Conservation (phyloP, 352 stramenopile genomes). For the Saprolegnia parasitica region DNA sequence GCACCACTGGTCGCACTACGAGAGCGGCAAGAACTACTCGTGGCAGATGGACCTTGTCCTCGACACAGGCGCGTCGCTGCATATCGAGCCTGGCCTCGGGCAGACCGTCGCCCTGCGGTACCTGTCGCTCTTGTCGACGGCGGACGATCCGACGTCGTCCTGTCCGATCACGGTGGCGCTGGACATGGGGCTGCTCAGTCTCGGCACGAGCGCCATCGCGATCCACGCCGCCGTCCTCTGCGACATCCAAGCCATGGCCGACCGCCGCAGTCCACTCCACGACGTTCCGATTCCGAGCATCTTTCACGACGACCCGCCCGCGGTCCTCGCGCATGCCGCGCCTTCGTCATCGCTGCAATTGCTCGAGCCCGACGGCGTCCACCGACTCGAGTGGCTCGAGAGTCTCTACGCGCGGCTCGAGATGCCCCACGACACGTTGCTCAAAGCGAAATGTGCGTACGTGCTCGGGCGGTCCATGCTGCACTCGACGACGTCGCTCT, state of each 20-base stretch:
- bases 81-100: constrained; percentile 40
- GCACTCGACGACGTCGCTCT: constrained; percentile 43
- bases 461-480: constrained; percentile 59
- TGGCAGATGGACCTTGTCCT: constrained; percentile 72
- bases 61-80: constrained; percentile 24
- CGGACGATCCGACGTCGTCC: constrained; percentile 7
- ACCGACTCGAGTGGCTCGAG: constrained; percentile 41
- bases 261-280: constrained; percentile 64
- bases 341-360: constrained; percentile 45
- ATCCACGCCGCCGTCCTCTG: constrained; percentile 68
- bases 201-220: constrained; percentile 49
- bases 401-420: constrained; percentile 61
- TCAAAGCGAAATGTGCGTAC: constrained; percentile 70
- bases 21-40: constrained; percentile 56
- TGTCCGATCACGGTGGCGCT: constrained; percentile 29
- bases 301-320: constrained; percentile 27
- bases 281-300: constrained; percentile 62
- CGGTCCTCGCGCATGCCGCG: background rate
- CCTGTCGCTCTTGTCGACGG: constrained; percentile 41
- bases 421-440: constrained; percentile 41
- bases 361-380: constrained; percentile 42
- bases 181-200: constrained; percentile 31
- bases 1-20: constrained; percentile 68
- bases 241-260: constrained; percentile 73
- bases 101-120: constrained; percentile 78